Conservation (phyloP, 331 rosid species). For the Telfairia occidentalis region DNA sequence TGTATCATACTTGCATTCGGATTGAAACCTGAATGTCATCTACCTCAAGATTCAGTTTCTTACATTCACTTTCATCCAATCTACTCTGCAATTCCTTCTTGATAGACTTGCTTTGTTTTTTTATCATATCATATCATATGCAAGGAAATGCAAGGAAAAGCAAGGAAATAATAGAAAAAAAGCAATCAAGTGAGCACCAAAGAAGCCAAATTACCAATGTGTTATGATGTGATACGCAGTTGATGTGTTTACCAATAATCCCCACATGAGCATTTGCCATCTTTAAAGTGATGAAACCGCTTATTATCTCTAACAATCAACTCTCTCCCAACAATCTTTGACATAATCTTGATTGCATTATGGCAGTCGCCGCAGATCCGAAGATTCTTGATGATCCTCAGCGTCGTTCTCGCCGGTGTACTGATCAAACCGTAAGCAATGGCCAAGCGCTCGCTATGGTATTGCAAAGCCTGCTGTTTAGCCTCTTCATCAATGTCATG, state of each 20-base stretch:
- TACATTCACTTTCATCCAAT: background rate
- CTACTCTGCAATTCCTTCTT: background rate
- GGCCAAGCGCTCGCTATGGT: slow-evolving; percentile 85
- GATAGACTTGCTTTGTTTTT: background rate
- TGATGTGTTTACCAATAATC: slow-evolving; percentile 56
- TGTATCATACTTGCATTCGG: too few relatives aligned
- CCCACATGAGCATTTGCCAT: slow-evolving; percentile 80
- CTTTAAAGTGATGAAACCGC: slow-evolving; percentile 87
- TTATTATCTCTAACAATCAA: slow-evolving; percentile 91
- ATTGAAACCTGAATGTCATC: background rate
- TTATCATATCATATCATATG: too few relatives aligned
- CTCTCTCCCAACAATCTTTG: slow-evolving; percentile 83
- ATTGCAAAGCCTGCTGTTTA: slow-evolving; percentile 80
- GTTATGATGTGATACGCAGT: background rate
- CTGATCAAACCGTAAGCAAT: slow-evolving; percentile 91
- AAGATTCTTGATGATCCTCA: slow-evolving; percentile 88
- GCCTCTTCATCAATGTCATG: slow-evolving; percentile 92
- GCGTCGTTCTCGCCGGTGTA: slow-evolving; percentile 88
- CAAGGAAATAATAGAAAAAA: background rate
- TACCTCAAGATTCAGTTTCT: background rate
- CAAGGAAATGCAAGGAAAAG: background rate
- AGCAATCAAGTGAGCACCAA: background rate
- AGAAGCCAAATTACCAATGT: background rate
- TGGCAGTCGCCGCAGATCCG: slow-evolving; percentile 91
- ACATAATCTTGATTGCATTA: slow-evolving; percentile 82